These are phyloP conservation scores for Linderniella brevidens DNA, from an alignment of 257 asterid species.

Conservation along the genomic window DNA sequence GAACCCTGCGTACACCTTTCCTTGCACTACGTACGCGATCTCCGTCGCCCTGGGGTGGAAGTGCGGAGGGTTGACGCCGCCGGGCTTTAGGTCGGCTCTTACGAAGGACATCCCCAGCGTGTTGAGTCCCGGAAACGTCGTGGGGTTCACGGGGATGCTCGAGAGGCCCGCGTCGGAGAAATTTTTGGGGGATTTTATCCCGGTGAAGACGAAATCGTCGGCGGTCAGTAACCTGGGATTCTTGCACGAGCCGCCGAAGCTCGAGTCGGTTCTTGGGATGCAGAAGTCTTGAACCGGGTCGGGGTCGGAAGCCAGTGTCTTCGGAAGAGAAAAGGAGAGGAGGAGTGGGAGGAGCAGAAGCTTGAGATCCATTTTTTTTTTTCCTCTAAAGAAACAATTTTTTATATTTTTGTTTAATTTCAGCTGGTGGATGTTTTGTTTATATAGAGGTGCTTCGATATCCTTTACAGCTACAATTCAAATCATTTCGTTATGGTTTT, in stretches of 20 bases:
- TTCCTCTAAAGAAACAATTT: too few species aligned
- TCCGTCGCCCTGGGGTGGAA: constrained; percentile 77
- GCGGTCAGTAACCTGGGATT: constrained; percentile 41
- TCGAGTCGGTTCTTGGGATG: constrained; percentile 44
- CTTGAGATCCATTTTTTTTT: too few species aligned
- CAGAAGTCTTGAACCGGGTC: constrained; percentile 60
- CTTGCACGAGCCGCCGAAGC: constrained; percentile 47
- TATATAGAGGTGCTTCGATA: too few species aligned
- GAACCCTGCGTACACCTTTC: constrained; percentile 56
- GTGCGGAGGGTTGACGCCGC: constrained; percentile 55
- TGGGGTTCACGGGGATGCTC: constrained; percentile 38
- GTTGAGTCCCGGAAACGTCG: constrained; percentile 57
- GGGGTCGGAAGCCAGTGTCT: constrained; percentile 33
- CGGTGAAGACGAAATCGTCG: constrained; percentile 46
- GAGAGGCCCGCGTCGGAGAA: constrained; percentile 37
- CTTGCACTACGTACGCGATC: constrained; percentile 53
- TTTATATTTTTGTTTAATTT: too few species aligned
- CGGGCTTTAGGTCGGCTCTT: constrained; percentile 51
- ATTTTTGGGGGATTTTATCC: constrained; percentile 29
- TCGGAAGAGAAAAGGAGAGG: too few species aligned
- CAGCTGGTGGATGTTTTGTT: too few species aligned
- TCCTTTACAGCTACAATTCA: too few species aligned
- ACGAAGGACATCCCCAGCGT: constrained; percentile 61
- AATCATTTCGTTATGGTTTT: too few species aligned
- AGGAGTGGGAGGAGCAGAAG: too few species aligned